These are phyloP conservation scores for Talaromyces sp. DNA, from an alignment of 2,329 filamentous ascomycete genomes.

Conservation along the genomic window DNA sequence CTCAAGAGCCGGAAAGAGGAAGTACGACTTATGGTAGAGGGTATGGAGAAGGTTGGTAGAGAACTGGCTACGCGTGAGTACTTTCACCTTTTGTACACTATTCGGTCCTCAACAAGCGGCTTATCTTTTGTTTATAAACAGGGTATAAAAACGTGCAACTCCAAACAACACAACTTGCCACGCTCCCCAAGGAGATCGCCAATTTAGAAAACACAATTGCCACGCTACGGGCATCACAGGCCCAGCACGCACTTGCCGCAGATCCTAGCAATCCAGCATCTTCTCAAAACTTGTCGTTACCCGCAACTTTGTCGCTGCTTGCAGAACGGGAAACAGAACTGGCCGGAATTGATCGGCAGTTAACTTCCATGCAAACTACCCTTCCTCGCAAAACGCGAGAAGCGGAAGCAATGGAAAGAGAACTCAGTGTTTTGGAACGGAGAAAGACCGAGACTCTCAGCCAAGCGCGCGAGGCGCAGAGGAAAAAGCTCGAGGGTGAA, in stretches of 20 bases:
- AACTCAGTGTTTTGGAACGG: slow-evolving; percentile 38
- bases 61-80: slow-evolving; percentile 55
- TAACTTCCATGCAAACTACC: slow-evolving; percentile 38
- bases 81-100: neutral
- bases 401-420: slow-evolving; percentile 40
- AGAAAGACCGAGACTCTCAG: slow-evolving; percentile 38
- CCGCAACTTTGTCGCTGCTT: slow-evolving; percentile 35
- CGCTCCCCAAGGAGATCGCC: slow-evolving; percentile 48
- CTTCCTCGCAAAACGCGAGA: slow-evolving; percentile 40
- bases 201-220: slow-evolving; percentile 47
- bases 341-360: slow-evolving; percentile 35
- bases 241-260: slow-evolving; percentile 59
- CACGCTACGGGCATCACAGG: slow-evolving; percentile 49
- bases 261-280: slow-evolving; percentile 22
- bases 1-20: slow-evolving; percentile 76
- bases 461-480: slow-evolving; percentile 44
- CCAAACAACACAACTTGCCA: slow-evolving; percentile 46
- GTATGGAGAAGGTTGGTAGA: slow-evolving; percentile 65
- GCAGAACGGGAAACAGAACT: slow-evolving; percentile 36
- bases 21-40: slow-evolving; percentile 65
- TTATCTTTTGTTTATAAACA: slow-evolving; percentile 14
- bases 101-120: neutral
- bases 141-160: slow-evolving; percentile 52
- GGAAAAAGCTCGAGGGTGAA: slow-evolving; percentile 39
- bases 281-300: slow-evolving; percentile 34